phyloP scores from a whole-genome alignment of 129 eudicot genomes.

The Tagetes erecta region DNA sequence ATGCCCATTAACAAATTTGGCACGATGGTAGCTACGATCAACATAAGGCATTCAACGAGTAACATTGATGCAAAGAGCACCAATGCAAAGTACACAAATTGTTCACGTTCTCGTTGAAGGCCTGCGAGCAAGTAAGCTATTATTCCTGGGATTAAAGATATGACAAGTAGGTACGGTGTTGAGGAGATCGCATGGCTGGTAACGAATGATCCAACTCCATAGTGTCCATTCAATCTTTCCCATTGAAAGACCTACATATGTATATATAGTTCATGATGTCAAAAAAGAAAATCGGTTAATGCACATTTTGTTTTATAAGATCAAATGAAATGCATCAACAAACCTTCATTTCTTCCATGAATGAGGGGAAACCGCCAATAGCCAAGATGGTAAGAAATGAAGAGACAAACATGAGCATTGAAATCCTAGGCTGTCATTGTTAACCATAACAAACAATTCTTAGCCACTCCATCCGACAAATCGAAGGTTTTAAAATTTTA shows the following conservation, averaged over 20 bases:
- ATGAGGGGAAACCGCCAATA: slow-evolving; percentile 87
- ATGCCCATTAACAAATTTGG: slow-evolving; percentile 75
- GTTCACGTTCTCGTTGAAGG: slow-evolving; percentile 40
- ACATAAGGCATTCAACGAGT: slow-evolving; percentile 71
- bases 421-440: slow-evolving; percentile 57
- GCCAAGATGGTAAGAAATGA: slow-evolving; percentile 70
- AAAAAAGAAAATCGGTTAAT: not conserved
- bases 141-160: slow-evolving; percentile 51
- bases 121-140: slow-evolving; percentile 48
- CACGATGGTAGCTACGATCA: slow-evolving; percentile 64
- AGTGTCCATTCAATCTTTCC: slow-evolving; percentile 69
- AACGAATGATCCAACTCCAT: slow-evolving; percentile 52
- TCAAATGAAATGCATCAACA: not conserved
- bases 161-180: slow-evolving; percentile 42
- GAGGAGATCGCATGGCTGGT: slow-evolving; percentile 62
- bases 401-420: slow-evolving; percentile 67
- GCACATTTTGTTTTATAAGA: not conserved
- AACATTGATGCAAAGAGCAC: slow-evolving; percentile 46
- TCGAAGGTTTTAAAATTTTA: not conserved
- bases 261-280: not conserved
- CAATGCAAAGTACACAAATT: slow-evolving; percentile 43
- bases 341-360: slow-evolving; percentile 88
- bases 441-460: not conserved
- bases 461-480: not conserved
- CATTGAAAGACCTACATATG: slow-evolving; percentile 47